Conservation (phyloP, 2,329 filamentous ascomycete genomes). For the Hysterium pulicare region DNA sequence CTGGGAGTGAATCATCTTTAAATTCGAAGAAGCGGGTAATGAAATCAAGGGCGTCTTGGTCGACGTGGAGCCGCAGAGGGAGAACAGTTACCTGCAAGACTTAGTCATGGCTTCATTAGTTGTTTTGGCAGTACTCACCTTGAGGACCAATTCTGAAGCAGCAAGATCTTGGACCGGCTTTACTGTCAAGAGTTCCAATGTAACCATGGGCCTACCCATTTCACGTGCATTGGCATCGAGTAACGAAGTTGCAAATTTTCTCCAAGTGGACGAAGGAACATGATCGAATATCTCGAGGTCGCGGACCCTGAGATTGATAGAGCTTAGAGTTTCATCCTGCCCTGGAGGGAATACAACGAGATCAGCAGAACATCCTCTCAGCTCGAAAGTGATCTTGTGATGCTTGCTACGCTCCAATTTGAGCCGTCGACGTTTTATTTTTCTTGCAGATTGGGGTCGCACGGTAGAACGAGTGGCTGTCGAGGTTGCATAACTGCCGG, state of each 20-base stretch:
- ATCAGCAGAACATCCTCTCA: constrained; percentile 80
- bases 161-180: constrained; percentile 79
- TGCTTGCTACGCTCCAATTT: constrained; percentile 79
- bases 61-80: constrained; percentile 86
- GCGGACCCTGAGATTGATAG: constrained; percentile 75
- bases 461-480: constrained; percentile 34
- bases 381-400: constrained; percentile 94
- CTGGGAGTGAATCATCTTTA: constrained; percentile 68
- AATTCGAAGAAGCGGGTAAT: constrained; percentile 98
- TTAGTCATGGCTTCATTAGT: constrained; percentile 2
- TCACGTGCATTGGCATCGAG: constrained; percentile 83
- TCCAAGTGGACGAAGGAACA: constrained; percentile 93
- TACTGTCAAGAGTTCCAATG: constrained; percentile 83
- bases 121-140: constrained; percentile 44
- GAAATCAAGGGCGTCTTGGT: constrained; percentile 96
- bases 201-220: constrained; percentile 82
- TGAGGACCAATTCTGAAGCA: constrained; percentile 84
- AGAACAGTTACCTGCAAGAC: constrained; percentile 60
- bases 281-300: constrained; percentile 92
- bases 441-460: constrained; percentile 42
- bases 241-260: constrained; percentile 94
- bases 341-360: constrained; percentile 74
- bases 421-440: constrained; percentile 52
- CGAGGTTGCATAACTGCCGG: constrained; percentile 79
- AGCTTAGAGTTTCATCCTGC: constrained; percentile 79